Evolutionary conservation across 352 stramenopile genomes (phyloP).

Genomic region (Phytophthora citrophthora): DNA sequence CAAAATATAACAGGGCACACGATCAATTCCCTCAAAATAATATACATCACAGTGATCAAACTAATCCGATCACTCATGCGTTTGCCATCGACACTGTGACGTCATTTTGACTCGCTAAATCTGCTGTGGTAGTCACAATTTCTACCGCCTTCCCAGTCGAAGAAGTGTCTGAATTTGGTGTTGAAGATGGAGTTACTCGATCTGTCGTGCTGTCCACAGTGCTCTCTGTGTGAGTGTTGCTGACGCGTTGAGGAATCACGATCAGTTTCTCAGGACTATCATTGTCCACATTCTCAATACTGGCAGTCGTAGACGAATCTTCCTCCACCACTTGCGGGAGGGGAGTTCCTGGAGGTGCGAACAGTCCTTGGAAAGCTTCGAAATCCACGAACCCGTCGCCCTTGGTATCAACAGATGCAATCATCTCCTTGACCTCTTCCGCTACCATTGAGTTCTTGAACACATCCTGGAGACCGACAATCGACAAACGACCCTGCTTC

Average conservation of each 20-base stretch:
- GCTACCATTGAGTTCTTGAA: constrained; percentile 90
- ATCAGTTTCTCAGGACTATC: constrained; percentile 34
- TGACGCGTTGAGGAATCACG: constrained; percentile 25
- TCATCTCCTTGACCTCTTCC: constrained; percentile 91
- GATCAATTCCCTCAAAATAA: constrained; percentile 10
- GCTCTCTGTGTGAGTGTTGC: constrained; percentile 23
- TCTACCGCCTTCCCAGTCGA: constrained; percentile 16
- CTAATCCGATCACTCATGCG: not conserved
- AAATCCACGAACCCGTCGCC: constrained; percentile 87
- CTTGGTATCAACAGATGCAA: constrained; percentile 86
- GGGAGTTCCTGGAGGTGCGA: constrained; percentile 42
- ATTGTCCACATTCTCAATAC: constrained; percentile 14
- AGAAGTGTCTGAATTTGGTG: constrained; percentile 14
- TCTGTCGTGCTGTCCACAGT: constrained; percentile 27
- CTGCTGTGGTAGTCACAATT: constrained; percentile 16
- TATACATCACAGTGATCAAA: constrained; percentile 15
- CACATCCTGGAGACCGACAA: constrained; percentile 88
- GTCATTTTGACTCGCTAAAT: constrained; percentile 15
- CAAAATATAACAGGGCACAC: no score
- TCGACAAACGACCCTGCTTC: constrained; percentile 91
- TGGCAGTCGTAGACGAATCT: constrained; percentile 16
- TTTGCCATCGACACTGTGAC: constrained; percentile 22
- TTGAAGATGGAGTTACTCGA: constrained; percentile 20
- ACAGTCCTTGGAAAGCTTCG: constrained; percentile 90
- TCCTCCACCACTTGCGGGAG: constrained; percentile 51